phyloP scores from a whole-genome alignment of 2,329 filamentous ascomycete species.

The Ophiostoma tasmaniense region DNA sequence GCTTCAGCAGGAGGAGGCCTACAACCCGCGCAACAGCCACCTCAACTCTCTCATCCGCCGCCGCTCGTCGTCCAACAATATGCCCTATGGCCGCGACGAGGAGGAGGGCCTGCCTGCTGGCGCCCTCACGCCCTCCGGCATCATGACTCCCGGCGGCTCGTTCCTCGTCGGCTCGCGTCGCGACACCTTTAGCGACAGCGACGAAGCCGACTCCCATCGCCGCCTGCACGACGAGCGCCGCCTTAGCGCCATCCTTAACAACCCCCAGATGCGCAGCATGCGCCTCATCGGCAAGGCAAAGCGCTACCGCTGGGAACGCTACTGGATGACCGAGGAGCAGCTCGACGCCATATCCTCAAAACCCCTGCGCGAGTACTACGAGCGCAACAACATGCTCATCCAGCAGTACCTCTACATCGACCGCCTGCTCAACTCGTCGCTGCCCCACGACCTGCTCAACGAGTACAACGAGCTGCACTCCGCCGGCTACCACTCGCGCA shows the following conservation, averaged over 20 bases:
- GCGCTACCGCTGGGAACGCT: conserved; percentile 75
- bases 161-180: conserved; percentile 18
- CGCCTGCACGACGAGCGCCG: conserved; percentile 48
- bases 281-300: conserved; percentile 83
- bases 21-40: conserved; percentile 32
- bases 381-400: conserved; percentile 78
- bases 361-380: conserved; percentile 76
- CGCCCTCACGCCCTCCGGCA: conserved; percentile 8
- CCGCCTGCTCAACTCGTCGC: conserved; percentile 76
- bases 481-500: conserved; percentile 38
- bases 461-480: conserved; percentile 66
- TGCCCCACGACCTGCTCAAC: conserved; percentile 86
- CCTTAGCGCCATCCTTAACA: conserved; percentile 50
- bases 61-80: conserved; percentile 33
- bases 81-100: conserved; percentile 18
- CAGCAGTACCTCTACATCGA: conserved; percentile 94
- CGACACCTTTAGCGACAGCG: conserved; percentile 27
- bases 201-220: conserved; percentile 32
- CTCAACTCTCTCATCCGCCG: conserved; percentile 36
- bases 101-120: conserved; percentile 18
- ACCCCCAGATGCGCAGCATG: conserved; percentile 72
- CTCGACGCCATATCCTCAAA: conserved; percentile 54
- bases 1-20: conserved; percentile 37
- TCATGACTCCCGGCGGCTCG: conserved; percentile 12
- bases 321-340: conserved; percentile 74